Percentiles rank a stretch among this genome's conserved stretches.
Evolutionary conservation across 2,329 filamentous ascomycete genomes (phyloP).

Genomic region (Epicoccum nigrum): DNA sequence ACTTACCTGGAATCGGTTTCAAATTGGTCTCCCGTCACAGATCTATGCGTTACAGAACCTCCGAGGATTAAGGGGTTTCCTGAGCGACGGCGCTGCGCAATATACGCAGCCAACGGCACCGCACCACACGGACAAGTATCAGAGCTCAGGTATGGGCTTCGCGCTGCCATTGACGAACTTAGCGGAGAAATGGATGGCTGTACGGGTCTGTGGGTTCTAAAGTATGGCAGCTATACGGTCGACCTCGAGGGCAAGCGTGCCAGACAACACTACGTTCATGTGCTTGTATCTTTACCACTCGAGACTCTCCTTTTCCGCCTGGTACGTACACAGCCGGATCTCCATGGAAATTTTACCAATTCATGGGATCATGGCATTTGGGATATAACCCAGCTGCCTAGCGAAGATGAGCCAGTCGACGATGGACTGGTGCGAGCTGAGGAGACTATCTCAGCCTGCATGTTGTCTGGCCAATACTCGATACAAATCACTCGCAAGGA

Average conservation of each 20-base stretch:
- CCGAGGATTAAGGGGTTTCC: slow-evolving; percentile 26
- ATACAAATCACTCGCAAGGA: slow-evolving; percentile 42
- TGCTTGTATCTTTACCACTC: slow-evolving; percentile 46
- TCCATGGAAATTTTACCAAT: slow-evolving; percentile 23
- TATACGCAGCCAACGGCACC: slow-evolving; percentile 52
- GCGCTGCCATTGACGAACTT: slow-evolving; percentile 44
- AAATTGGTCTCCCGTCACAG: slow-evolving; percentile 63
- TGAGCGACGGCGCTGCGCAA: slow-evolving; percentile 30
- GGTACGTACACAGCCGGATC: slow-evolving; percentile 29
- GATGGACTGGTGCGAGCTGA: slow-evolving; percentile 36
- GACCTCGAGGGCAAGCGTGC: slow-evolving; percentile 34
- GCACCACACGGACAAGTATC: slow-evolving; percentile 53
- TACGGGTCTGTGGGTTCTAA: slow-evolving; percentile 48
- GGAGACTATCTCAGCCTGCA: slow-evolving; percentile 42
- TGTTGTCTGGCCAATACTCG: slow-evolving; percentile 25
- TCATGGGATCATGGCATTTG: slow-evolving; percentile 35
- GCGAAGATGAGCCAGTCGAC: slow-evolving; percentile 25
- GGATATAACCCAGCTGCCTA: slow-evolving; percentile 33
- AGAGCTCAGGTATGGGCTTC: slow-evolving; percentile 51
- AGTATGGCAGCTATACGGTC: slow-evolving; percentile 34
- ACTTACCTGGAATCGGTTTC: slow-evolving; percentile 66
- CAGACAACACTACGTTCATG: slow-evolving; percentile 40
- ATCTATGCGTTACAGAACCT: slow-evolving; percentile 49
- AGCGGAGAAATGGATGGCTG: slow-evolving; percentile 42
- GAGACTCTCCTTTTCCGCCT: slow-evolving; percentile 41